Evolutionary conservation across 2,329 filamentous ascomycete species (phyloP).

Genomic region (Botrytis deweyae): DNA sequence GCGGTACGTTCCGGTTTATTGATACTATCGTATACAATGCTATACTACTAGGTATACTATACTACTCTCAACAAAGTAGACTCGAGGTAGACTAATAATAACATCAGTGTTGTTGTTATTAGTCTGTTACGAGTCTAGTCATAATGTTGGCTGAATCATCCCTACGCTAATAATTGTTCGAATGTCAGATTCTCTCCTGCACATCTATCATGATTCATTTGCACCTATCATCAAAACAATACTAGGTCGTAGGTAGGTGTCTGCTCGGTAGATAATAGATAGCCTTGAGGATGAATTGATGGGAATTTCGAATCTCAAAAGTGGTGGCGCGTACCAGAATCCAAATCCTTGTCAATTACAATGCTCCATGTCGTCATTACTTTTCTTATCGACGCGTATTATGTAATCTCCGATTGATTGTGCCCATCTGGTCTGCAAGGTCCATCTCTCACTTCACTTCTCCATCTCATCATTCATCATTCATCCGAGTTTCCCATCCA

Average conservation of each 20-base stretch:
- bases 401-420: constrained; percentile 2
- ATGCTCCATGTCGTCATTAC: constrained; percentile 8
- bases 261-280: not conserved
- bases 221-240: no score
- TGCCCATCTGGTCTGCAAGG: not conserved
- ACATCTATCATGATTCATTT: not conserved
- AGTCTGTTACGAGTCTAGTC: not conserved
- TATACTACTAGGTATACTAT: not conserved
- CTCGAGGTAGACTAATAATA: not conserved
- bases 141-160: not conserved
- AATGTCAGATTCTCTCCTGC: not conserved
- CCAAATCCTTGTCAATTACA: not conserved
- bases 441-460: not conserved
- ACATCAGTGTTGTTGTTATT: not conserved
- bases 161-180: not conserved
- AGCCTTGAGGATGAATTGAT: no score
- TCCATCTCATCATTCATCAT: not conserved
- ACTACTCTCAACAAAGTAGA: not conserved
- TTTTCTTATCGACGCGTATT: not conserved
- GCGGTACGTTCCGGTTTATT: not conserved
- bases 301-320: no score
- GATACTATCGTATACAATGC: not conserved
- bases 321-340: not conserved
- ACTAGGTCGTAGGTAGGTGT: not conserved
- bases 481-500: not conserved